Percentiles rank a stretch among this genome's conserved stretches.
phyloP scores from a whole-genome alignment of 306 rosid genomes.

The Trifolium pratense region DNA sequence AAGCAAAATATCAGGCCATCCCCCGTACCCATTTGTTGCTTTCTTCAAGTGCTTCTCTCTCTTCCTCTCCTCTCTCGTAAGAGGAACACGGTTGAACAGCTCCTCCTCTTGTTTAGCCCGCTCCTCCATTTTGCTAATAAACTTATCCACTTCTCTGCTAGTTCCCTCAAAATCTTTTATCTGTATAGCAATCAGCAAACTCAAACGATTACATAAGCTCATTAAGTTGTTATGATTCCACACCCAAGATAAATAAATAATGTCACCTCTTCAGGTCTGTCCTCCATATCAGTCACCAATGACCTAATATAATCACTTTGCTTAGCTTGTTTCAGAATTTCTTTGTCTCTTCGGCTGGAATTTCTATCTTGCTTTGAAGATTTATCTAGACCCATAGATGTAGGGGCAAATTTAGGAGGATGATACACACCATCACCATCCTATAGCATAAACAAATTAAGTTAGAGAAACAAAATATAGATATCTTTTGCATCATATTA shows the following conservation, averaged over 20 bases:
- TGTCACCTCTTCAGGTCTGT: constrained; percentile 88
- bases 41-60: constrained; percentile 73
- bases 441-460: constrained; percentile 47
- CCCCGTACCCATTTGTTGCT: constrained; percentile 77
- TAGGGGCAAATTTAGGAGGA: constrained; percentile 72
- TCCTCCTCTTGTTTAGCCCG: constrained; percentile 84
- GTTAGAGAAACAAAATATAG: constrained; percentile 26
- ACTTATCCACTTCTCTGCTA: constrained; percentile 66
- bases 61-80: constrained; percentile 74
- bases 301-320: constrained; percentile 65
- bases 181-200: constrained; percentile 52
- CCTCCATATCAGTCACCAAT: constrained; percentile 71
- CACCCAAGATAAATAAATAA: constrained; percentile 33
- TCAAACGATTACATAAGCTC: constrained; percentile 22
- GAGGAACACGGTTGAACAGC: constrained; percentile 75
- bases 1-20: constrained; percentile 4
- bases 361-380: constrained; percentile 66
- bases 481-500: constrained; percentile 9
- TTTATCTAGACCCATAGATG: constrained; percentile 70
- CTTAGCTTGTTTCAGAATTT: constrained; percentile 61
- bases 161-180: constrained; percentile 68
- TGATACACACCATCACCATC: constrained; percentile 57
- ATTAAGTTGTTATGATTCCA: constrained; percentile 22
- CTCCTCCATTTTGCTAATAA: constrained; percentile 65
- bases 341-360: constrained; percentile 70